Conservation (phyloP, 441 rosid genomes). For the Adansonia gregorii region DNA sequence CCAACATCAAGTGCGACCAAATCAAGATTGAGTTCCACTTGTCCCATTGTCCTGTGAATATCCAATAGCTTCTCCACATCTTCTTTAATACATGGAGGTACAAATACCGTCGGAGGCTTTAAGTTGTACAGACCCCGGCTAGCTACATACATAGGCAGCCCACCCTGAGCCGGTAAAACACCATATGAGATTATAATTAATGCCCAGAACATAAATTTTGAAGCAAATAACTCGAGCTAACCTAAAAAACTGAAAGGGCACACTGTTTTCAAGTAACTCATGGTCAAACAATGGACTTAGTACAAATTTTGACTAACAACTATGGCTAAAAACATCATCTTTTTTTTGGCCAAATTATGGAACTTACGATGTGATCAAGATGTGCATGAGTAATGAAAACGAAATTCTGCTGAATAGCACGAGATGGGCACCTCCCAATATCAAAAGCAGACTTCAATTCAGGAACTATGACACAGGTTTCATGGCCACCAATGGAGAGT, state of each 20-base stretch:
- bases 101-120: conserved; percentile 84
- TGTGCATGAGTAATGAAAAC: conserved; percentile 92
- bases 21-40: conserved; percentile 77
- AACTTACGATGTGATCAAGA: conserved; percentile 84
- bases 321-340: background rate
- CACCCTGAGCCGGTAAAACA: conserved; percentile 56
- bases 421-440: conserved; percentile 81
- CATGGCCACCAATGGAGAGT: conserved; percentile 81
- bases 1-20: conserved; percentile 81
- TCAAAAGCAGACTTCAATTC: conserved; percentile 90
- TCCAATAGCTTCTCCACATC: conserved; percentile 85
- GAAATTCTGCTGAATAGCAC: conserved; percentile 93
- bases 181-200: conserved; percentile 18
- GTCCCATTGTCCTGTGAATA: conserved; percentile 70
- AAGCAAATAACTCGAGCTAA: conserved; percentile 9
- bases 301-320: background rate
- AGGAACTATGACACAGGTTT: conserved; percentile 83
- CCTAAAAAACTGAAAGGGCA: background rate
- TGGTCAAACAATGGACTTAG: background rate
- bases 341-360: background rate
- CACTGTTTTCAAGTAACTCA: conserved; percentile 59
- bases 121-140: conserved; percentile 85
- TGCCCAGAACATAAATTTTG: background rate
- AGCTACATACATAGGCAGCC: conserved; percentile 89
- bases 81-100: conserved; percentile 79